phyloP scores from a whole-genome alignment of 2,329 filamentous ascomycete genomes.

The Aspergillus candidus region DNA sequence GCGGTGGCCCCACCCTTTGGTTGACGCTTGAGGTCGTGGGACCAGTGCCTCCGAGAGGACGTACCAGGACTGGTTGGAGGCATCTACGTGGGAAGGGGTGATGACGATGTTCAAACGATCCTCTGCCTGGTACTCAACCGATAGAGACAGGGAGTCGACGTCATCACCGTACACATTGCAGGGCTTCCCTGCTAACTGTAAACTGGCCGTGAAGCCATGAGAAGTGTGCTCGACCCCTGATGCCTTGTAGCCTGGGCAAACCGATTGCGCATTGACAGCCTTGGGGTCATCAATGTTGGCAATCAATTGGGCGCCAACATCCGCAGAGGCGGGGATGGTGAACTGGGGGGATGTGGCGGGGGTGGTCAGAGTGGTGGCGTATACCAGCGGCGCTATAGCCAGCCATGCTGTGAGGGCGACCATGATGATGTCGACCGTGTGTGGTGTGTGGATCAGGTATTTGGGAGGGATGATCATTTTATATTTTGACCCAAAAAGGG shows the following conservation, averaged over 20 bases:
- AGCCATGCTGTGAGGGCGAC: constrained; percentile 17
- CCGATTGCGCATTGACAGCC: constrained; percentile 56
- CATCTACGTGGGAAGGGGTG: constrained; percentile 55
- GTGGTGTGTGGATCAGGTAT: too few species aligned
- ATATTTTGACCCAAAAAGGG: too few species aligned
- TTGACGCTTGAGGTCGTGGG: constrained; percentile 48
- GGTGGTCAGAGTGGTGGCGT: constrained; percentile 19
- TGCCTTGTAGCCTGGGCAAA: constrained; percentile 58
- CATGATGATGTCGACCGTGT: constrained; percentile 18
- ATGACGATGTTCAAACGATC: constrained; percentile 68
- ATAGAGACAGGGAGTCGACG: constrained; percentile 58
- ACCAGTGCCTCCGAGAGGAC: constrained; percentile 59
- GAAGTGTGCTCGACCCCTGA: constrained; percentile 43
- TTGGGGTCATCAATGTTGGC: constrained; percentile 61
- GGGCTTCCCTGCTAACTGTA: constrained; percentile 48
- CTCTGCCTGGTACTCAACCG: constrained; percentile 60
- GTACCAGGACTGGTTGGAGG: constrained; percentile 61
- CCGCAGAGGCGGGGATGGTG: constrained; percentile 45
- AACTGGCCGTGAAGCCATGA: constrained; percentile 47
- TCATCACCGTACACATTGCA: constrained; percentile 76
- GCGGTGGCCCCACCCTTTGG: constrained; percentile 29
- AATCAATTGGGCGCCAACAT: constrained; percentile 45
- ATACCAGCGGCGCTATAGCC: constrained; percentile 20
- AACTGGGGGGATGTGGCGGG: constrained; percentile 29
- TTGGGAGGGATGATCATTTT: too few species aligned